Evolutionary conservation across 805 yeast species (phyloP).

Genomic region (Yamadazyma laniorum): DNA sequence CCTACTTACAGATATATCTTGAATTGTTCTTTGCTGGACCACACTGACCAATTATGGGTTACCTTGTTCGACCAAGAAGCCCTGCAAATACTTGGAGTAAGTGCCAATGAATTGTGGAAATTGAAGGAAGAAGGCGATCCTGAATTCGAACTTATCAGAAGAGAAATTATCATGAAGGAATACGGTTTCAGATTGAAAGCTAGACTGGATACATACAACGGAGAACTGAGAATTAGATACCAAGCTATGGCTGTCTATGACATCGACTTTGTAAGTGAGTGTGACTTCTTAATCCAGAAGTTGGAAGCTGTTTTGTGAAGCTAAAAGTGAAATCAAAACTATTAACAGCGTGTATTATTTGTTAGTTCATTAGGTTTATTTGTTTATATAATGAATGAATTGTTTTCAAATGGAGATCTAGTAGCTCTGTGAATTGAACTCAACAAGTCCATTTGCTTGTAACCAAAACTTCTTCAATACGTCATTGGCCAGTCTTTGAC

Average conservation of each 20-base stretch:
- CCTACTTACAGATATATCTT: conserved; percentile 82
- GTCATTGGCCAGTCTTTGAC: conserved; percentile 58
- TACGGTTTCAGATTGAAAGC: conserved; percentile 77
- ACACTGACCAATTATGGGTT: conserved; percentile 81
- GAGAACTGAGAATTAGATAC: conserved; percentile 71
- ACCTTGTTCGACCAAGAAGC: conserved; percentile 88
- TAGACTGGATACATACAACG: conserved; percentile 80
- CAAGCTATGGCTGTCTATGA: conserved; percentile 55
- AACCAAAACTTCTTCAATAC: conserved; percentile 66
- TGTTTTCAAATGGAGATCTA: background rate
- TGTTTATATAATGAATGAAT: background rate
- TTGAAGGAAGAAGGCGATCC: conserved; percentile 42
- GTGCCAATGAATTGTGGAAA: conserved; percentile 60
- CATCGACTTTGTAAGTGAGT: conserved; percentile 58
- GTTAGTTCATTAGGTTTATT: background rate
- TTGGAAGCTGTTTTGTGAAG: conserved; percentile 31
- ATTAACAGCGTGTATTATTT: background rate
- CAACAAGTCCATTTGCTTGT: conserved; percentile 53
- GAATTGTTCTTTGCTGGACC: conserved; percentile 74
- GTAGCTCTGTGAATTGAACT: conserved; percentile 23
- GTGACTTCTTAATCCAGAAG: conserved; percentile 51
- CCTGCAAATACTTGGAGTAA: conserved; percentile 57
- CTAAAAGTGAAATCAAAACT: background rate
- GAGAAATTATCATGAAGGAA: conserved; percentile 60
- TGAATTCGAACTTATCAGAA: conserved; percentile 45